Evolutionary conservation across 768 basidiomycete genomes (phyloP).

Genomic region (Calocera viscosa): DNA sequence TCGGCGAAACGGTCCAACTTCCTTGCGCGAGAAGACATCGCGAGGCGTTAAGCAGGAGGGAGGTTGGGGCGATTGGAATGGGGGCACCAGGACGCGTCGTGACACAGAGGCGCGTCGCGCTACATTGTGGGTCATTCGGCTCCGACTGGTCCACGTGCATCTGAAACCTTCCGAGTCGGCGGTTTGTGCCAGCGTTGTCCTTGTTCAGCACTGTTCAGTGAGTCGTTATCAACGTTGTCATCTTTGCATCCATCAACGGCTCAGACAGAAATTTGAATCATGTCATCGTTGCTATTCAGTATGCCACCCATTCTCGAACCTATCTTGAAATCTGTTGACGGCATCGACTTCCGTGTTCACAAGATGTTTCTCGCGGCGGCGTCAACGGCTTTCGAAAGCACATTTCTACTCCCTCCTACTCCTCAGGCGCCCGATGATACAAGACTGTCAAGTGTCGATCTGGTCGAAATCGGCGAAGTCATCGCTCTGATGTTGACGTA

Average conservation of each 20-base stretch:
- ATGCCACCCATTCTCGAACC: neutral
- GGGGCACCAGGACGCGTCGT: neutral
- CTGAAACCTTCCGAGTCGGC: neutral
- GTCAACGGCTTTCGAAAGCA: neutral
- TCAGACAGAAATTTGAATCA: too few species aligned
- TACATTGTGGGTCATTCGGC: slow-evolving; percentile 3
- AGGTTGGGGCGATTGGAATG: neutral
- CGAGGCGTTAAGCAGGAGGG: neutral
- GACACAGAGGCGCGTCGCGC: slow-evolving; percentile 7
- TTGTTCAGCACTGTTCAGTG: too few species aligned
- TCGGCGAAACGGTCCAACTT: neutral
- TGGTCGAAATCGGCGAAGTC: neutral
- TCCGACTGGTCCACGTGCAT: neutral
- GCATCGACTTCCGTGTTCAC: neutral
- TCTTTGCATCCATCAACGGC: too few species aligned
- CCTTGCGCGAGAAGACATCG: neutral
- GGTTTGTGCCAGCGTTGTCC: neutral
- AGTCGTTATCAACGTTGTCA: too few species aligned
- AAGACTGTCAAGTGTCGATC: neutral
- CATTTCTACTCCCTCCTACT: neutral
- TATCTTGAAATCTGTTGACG: neutral
- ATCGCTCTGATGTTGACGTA: neutral
- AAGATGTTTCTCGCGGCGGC: neutral
- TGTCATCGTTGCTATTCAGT: neutral
- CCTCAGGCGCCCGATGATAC: neutral